These are phyloP conservation scores for Paraphaeosphaeria sporulosa DNA, from an alignment of 2,329 filamentous ascomycete genomes.

Conservation along the genomic window DNA sequence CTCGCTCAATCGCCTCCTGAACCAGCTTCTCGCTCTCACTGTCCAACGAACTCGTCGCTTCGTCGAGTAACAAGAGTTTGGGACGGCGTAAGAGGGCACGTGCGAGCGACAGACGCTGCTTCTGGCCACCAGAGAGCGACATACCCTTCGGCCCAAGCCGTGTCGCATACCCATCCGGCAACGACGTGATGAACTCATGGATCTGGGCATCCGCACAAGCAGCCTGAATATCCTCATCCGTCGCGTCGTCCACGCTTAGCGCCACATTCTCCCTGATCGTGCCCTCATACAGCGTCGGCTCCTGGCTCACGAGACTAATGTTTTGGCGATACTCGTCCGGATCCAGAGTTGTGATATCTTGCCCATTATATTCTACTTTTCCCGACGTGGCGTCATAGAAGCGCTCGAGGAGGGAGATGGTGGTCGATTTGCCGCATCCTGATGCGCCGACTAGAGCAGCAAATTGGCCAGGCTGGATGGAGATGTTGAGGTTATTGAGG, in stretches of 20 bases:
- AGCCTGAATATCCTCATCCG: slow-evolving; percentile 37
- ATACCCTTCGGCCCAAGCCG: slow-evolving; percentile 47
- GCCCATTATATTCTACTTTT: slow-evolving; percentile 63
- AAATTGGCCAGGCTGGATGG: slow-evolving; percentile 67
- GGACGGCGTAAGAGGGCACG: slow-evolving; percentile 36
- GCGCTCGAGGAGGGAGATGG: slow-evolving; percentile 66
- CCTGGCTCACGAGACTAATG: slow-evolving; percentile 56
- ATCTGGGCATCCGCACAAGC: slow-evolving; percentile 49
- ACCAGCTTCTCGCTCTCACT: slow-evolving; percentile 34
- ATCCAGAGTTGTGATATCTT: slow-evolving; percentile 47
- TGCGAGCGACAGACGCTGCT: slow-evolving; percentile 37
- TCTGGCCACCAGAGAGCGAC: slow-evolving; percentile 39
- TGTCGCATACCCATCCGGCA: slow-evolving; percentile 47
- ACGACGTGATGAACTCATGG: slow-evolving; percentile 47
- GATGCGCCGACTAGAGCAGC: slow-evolving; percentile 74
- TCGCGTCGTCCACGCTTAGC: slow-evolving; percentile 41
- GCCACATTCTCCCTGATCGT: slow-evolving; percentile 52
- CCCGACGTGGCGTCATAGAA: slow-evolving; percentile 76
- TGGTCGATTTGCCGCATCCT: slow-evolving; percentile 76
- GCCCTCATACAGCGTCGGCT: slow-evolving; percentile 56
- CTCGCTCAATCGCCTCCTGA: slow-evolving; percentile 32
- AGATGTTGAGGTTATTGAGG: slow-evolving; percentile 56
- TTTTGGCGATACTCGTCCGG: slow-evolving; percentile 50
- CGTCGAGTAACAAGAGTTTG: slow-evolving; percentile 36
- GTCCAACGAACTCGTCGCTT: slow-evolving; percentile 32